Base-by-base conservation (phyloP, 441 rosid genomes). In the Erodium chrysanthum region DNA sequence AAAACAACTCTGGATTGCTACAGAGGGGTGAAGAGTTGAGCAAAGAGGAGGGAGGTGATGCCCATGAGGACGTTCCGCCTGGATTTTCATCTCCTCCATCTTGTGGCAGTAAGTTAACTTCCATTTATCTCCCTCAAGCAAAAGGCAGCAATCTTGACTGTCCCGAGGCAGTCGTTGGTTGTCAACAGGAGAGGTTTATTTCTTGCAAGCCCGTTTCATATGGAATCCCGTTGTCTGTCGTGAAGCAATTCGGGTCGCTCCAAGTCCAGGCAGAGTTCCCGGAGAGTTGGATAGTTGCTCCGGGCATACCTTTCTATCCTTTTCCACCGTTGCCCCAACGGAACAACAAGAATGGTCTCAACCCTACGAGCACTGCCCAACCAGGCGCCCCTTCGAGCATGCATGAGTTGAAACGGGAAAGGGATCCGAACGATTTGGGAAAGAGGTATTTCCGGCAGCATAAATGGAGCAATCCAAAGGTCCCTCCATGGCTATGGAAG, bases 241-340 rank as follows among this genome's bases (percentile, higher is more conserved):
- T 84, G 79, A 86, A 84, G 78, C 86, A 85, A 66, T 83, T 77
- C 23, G 91, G 92, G 15, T 79, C 83, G 7, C 40, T 35, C 40
- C 40, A 35, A 9, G 40, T 35, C 40, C 40, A 35, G 40, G 40
- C 40, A 29, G 90, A 82, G 70, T 79, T 71, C 66, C 67, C 65
- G 0, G 84, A 72, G 67, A 71, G 79, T 74, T 90, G 98, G 96
- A 75, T 69, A 33, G 68, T 86, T 70, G 96, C 95, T 76, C 98
- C 98, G 3, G 95, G 97, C 72, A 71, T 93, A 75, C 90, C 96
- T 54, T 93, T 93, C 76, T 79, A 78, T 68, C 97, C 98, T 20
- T 93, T 86, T 77, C 96, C 98, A n/a, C 98, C 98, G 56, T 73
- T 89, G 63, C 98, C 98, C 1, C 86, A 71, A n/a, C n/a, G n/a